Evolutionary conservation across 208 protist species (phyloP), one percentile per base, ranked within the genome.

Genomic region (Naegleria lovaniensis): DNA sequence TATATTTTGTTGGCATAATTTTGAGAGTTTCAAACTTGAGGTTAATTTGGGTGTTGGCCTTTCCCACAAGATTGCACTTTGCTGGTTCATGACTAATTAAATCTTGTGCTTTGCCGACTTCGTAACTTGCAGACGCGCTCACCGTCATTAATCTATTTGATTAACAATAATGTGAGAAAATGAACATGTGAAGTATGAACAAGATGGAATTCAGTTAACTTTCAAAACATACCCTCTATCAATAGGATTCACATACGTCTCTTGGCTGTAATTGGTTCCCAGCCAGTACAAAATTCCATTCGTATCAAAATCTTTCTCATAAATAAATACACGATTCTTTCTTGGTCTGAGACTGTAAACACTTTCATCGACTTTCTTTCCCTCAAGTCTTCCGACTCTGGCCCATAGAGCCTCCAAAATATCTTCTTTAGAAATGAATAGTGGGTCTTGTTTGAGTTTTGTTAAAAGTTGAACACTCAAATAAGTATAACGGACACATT

Each of bases 211-310:
- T 67, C 19, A 67, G 9, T 67, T 25, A 67, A 67, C 19, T 25
- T 25, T 67, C 3, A 29, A 67, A 67, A 67, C 19, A 29, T 67
- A 67, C 55, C 19, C 11, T 67, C 55, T 67, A 55, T 87, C 83
- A 1, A 55, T 55, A 22, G 83, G 83, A 29, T 29, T 87, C 11
- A 25, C 19, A 29, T 87, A 87, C 19, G 83, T 29, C 22, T 87
- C 48, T 48, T 48, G 40, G 22, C 13, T 55, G 83, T 87, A 87
- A 55, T 87, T 87, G 13, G 6, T 22, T 22, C 83, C 83, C 2
- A 87, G 22, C 83, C 83, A 87, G 22, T 87, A 87, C 83, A 87
- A 55, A 25, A 87, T 55, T 48, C 83, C 83, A 19, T 87, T 87
- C 11, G 83, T 87, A 55, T 87, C 83, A 55, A 87, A 87, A 29